phyloP scores from a whole-genome alignment of 2,329 filamentous ascomycete species.

The Rhexocercosporidium sp. region DNA sequence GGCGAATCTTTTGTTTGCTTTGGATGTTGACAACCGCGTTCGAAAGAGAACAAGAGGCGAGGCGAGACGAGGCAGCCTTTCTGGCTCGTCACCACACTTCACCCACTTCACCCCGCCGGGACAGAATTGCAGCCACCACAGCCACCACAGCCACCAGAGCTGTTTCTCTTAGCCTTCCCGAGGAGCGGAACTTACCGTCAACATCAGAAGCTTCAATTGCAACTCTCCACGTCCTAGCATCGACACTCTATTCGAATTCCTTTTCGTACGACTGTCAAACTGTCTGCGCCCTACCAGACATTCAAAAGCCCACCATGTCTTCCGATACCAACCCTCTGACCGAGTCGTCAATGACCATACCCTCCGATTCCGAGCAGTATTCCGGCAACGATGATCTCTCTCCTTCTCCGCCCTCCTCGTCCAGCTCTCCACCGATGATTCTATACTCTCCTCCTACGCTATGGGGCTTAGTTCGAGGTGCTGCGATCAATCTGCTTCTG shows the following conservation, averaged over 20 bases:
- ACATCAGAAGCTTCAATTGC: conserved; percentile 17
- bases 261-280: background rate
- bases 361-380: conserved; percentile 85
- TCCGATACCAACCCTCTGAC: conserved; percentile 63
- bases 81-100: conserved; percentile 26
- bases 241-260: background rate
- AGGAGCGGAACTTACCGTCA: conserved; percentile 16
- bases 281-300: background rate
- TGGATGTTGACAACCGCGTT: background rate
- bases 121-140: background rate
- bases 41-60: background rate
- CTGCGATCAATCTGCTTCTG: conserved; percentile 92
- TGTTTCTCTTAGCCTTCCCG: background rate
- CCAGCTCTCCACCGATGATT: conserved; percentile 70
- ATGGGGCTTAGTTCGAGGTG: conserved; percentile 84
- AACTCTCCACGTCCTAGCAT: background rate
- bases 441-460: conserved; percentile 89
- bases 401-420: conserved; percentile 64
- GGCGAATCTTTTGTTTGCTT: background rate
- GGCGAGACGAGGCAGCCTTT: conserved; percentile 27
- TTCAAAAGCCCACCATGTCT: conserved; percentile 51
- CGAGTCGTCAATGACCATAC: conserved; percentile 77
- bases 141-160: no score
- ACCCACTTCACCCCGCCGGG: conserved; percentile 17
- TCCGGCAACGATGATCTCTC: conserved; percentile 67